A percentile compares a stretch with the other conserved stretches of the same genome.
Evolutionary conservation across 164 flowering plant species (phyloP).

Genomic region (Magnolia changhungtana): DNA sequence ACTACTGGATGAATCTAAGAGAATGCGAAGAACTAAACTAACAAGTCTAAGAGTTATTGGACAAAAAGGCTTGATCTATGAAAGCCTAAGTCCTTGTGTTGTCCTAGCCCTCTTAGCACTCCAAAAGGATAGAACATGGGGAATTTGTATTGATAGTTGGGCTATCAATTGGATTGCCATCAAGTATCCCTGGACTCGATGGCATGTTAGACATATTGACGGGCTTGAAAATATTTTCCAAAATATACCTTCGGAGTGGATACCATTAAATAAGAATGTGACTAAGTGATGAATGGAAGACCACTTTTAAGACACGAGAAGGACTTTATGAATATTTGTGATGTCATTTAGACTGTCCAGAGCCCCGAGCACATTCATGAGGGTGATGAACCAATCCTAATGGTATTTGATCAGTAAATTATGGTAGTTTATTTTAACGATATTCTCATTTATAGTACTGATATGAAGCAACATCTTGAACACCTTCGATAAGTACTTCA

Average conservation of each 20-base stretch:
- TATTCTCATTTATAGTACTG: neutral
- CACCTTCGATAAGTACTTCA: neutral
- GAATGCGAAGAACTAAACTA: neutral
- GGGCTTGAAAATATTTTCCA: neutral
- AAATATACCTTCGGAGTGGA: neutral
- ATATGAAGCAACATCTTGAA: neutral
- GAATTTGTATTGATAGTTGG: slow-evolving; percentile 1
- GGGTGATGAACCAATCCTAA: slow-evolving; percentile 3
- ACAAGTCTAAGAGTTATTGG: slow-evolving; percentile 7
- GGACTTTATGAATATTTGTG: slow-evolving; percentile 3
- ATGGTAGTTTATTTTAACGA: slow-evolving; percentile 11
- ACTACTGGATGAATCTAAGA: no score
- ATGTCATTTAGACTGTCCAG: slow-evolving; percentile 10
- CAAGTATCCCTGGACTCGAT: neutral
- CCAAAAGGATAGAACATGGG: slow-evolving; percentile 1
- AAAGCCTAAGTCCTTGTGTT: slow-evolving; percentile 10
- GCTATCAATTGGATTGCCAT: slow-evolving; percentile 8
- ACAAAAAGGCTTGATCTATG: slow-evolving; percentile 4
- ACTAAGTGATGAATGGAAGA: slow-evolving; percentile 13
- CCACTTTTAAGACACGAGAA: slow-evolving; percentile 4
- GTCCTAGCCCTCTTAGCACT: neutral
- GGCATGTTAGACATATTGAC: neutral
- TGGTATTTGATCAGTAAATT: neutral
- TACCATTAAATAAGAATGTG: neutral
- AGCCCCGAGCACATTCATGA: neutral